These are phyloP conservation scores for Articulospora tetracladia DNA, from an alignment of 495 filamentous ascomycete genomes.

Conservation along the genomic window DNA sequence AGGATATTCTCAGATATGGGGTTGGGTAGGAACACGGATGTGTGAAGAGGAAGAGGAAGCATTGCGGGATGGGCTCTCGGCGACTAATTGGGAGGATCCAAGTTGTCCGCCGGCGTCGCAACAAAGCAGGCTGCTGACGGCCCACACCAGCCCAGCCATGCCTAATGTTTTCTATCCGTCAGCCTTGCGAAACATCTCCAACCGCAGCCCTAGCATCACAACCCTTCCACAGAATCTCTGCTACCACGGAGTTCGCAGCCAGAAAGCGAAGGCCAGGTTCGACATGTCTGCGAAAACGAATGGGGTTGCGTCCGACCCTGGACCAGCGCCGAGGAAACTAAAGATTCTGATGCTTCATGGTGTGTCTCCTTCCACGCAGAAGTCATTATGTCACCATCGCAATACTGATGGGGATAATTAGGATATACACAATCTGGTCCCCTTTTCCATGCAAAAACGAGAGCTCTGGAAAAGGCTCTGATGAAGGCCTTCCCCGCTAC, in stretches of 20 bases:
- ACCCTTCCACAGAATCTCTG: background rate
- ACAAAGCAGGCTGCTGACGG: too few relatives aligned
- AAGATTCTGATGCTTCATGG: constrained; percentile 58
- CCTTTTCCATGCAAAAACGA: constrained; percentile 85
- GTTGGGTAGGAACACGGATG: too few relatives aligned
- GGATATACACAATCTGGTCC: constrained; percentile 90
- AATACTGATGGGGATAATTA: constrained; percentile 14
- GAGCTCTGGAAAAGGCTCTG: constrained; percentile 77
- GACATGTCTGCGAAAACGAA: constrained; percentile 5
- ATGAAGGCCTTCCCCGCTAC: constrained; percentile 59
- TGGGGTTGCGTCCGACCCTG: constrained; percentile 4
- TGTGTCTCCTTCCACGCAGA: constrained; percentile 10
- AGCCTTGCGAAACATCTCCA: constrained; percentile 9
- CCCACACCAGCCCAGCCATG: background rate
- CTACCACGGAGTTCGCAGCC: background rate
- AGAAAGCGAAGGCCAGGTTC: background rate
- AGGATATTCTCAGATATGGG: background rate
- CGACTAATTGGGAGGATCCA: background rate
- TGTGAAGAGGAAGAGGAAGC: background rate
- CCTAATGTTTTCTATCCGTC: constrained; percentile 5
- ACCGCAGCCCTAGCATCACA: background rate
- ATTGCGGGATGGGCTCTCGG: background rate
- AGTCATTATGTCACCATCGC: background rate
- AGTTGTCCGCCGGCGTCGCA: too few relatives aligned
- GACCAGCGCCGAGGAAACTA: constrained; percentile 27